phyloP scores from a whole-genome alignment of 805 yeast genomes.

The Naumovozyma castellii region DNA sequence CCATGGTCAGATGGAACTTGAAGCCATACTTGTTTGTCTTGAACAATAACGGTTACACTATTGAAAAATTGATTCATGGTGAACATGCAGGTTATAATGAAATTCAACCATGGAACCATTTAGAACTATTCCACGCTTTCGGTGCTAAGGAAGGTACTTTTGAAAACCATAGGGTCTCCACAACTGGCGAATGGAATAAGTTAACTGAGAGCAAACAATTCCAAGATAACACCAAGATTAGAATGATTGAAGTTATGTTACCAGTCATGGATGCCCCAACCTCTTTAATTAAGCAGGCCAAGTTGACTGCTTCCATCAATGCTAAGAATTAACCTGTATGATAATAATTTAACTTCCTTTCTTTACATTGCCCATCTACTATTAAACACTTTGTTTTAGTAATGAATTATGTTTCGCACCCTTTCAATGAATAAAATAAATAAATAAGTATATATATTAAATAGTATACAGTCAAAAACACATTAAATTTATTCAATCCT shows the following conservation, averaged over 20 bases:
- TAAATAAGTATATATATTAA: too few species aligned
- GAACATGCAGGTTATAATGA: constrained; percentile 49
- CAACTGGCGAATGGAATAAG: constrained; percentile 47
- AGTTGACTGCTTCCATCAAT: constrained; percentile 43
- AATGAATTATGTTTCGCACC: too few species aligned
- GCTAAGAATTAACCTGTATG: constrained; percentile 19
- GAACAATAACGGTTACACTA: constrained; percentile 63
- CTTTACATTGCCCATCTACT: not conserved
- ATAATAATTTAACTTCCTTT: too few species aligned
- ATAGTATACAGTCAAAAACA: too few species aligned
- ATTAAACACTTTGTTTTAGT: not conserved
- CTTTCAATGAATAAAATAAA: too few species aligned
- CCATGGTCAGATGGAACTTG: constrained; percentile 52
- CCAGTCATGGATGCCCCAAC: constrained; percentile 61
- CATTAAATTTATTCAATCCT: too few species aligned
- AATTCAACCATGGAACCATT: constrained; percentile 58
- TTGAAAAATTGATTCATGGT: constrained; percentile 64
- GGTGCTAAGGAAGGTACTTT: constrained; percentile 28
- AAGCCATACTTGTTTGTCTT: constrained; percentile 59
- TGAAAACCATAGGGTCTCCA: constrained; percentile 33
- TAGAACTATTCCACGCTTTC: constrained; percentile 39
- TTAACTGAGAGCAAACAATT: constrained; percentile 40
- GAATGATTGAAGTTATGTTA: constrained; percentile 58
- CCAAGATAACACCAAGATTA: constrained; percentile 45
- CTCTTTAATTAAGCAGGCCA: constrained; percentile 55